Evolutionary conservation across 352 stramenopile genomes (phyloP), one percentile per base, ranked within the genome.

Genomic region (Phytophthora kernoviae): DNA sequence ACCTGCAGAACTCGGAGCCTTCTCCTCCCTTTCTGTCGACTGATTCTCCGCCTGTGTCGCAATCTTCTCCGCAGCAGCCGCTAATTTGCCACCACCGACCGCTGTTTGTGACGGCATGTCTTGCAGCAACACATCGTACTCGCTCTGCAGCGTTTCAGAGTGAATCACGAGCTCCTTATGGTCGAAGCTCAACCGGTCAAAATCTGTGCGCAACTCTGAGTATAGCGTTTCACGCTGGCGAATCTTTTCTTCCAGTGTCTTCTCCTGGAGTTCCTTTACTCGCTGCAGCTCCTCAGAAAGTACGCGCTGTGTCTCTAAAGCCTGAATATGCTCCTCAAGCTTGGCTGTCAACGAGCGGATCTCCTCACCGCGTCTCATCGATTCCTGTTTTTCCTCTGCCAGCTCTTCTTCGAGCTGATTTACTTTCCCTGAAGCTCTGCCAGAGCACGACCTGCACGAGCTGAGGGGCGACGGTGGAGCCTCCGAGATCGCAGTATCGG

Each of bases 151-250:
- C 32, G 85, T 91, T 39, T 94, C 83, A 1, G 82, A 75, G 52
- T 94, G 85, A 47, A 91, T 92, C 11, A 77, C 58, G 24, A 94
- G 73, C 58, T 94, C 85, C 64, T 94, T 81, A 62, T 93, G 80
- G 50, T 96, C 83, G 45, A 91, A 93, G 42, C 76, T 86, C n/a
- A 94, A 70, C 21, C 81, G 70, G 22, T 94, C 84, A 21, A 89
- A 90, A 24, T 93, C 83, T 14, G 73, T 68, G 18, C 75, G 73
- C 36, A 92, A 33, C 47, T 94, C 77, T 5, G 66, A 64, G 45
- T 77, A 81, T 15, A 83, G 54, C 10, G 73, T 79, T 32, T 91
- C 83, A 12, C 59, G 77, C 47, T 88, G 75, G 14, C 81, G 78
- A n/a, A 90, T 66, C 22, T 84, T 85, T 36, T 93, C 80, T 21